phyloP scores from a whole-genome alignment of 1,284 basidiomycete genomes.

The Sporisorium reilianum region DNA sequence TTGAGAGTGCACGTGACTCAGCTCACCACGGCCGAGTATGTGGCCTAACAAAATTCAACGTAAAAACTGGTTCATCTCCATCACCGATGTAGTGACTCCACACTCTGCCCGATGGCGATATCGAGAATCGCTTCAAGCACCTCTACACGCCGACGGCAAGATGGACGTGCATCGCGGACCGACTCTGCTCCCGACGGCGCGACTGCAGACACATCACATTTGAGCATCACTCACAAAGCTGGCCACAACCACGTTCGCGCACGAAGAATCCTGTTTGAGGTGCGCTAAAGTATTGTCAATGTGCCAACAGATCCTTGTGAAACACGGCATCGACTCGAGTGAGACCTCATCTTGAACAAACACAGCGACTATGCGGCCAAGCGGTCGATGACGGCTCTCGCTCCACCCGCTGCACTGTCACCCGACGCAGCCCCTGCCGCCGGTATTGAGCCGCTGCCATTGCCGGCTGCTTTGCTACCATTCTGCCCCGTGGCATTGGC shows the following conservation, averaged over 20 bases:
- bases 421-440: background rate
- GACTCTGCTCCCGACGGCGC: background rate
- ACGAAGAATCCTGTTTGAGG: background rate
- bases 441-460: slow-evolving; percentile 17
- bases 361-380: slow-evolving; percentile 33
- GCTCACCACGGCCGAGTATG: background rate
- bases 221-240: background rate
- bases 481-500: slow-evolving; percentile 2
- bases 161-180: background rate
- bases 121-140: background rate
- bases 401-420: slow-evolving; percentile 11
- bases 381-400: slow-evolving; percentile 37
- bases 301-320: background rate
- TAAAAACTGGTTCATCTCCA: no score
- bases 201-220: background rate
- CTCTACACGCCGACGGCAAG: background rate
- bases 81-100: background rate
- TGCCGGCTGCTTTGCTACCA: background rate
- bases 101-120: background rate
- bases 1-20: no score
- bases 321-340: background rate
- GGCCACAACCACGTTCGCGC: background rate
- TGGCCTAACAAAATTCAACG: slow-evolving; percentile 2
- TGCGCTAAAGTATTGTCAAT: slow-evolving; percentile 7
- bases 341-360: no score